Evolutionary conservation across 176 grass and related monocot genomes (phyloP).

Genomic region (Oryza rufipogon): DNA sequence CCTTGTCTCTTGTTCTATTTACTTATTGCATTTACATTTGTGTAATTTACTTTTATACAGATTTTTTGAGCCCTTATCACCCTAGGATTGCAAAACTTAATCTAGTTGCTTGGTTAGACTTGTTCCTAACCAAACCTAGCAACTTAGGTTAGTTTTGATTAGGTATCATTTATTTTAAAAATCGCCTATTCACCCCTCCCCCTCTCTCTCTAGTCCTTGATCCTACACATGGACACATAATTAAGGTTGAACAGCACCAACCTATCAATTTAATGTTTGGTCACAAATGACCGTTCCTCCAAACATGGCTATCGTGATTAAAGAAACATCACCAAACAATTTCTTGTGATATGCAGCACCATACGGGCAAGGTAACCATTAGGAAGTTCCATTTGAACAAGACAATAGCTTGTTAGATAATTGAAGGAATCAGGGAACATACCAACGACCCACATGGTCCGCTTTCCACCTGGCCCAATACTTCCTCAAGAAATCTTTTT

Average conservation of each 20-base stretch:
- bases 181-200: too few species aligned
- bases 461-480: constrained; percentile 96
- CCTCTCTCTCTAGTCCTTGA: too few species aligned
- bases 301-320: neutral
- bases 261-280: neutral
- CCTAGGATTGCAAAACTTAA: too few species aligned
- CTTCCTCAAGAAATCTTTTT: constrained; percentile 88
- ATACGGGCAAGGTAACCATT: neutral
- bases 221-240: neutral
- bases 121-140: too few species aligned
- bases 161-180: too few species aligned
- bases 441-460: constrained; percentile 85
- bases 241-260: constrained; percentile 1
- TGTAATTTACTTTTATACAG: too few species aligned
- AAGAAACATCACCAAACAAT: constrained; percentile 11
- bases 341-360: constrained; percentile 14
- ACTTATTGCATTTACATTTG: too few species aligned
- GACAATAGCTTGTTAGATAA: constrained; percentile 24
- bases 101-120: too few species aligned
- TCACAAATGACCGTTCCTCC: neutral
- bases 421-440: constrained; percentile 44
- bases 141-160: too few species aligned
- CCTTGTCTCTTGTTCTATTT: too few species aligned
- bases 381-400: constrained; percentile 23
- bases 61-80: too few species aligned